These are phyloP conservation scores for Pseudopyrenochaeta lycopersici DNA, from an alignment of 2,329 filamentous ascomycete genomes.

Conservation along the genomic window DNA sequence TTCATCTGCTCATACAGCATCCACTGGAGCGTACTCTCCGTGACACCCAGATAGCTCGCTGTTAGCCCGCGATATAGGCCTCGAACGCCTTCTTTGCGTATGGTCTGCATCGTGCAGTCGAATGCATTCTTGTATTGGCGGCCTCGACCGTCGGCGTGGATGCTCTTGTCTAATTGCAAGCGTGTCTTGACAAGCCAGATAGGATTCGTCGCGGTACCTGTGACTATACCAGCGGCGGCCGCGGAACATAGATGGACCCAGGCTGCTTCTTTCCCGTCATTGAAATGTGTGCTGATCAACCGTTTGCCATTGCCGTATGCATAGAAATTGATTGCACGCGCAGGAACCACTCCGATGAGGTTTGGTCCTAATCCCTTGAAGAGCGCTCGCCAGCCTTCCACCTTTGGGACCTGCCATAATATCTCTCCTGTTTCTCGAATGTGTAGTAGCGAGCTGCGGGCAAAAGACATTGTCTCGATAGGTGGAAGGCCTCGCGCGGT, in stretches of 20 bases:
- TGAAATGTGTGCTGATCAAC: slow-evolving; percentile 77
- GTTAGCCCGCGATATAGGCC: slow-evolving; percentile 91
- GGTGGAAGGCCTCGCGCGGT: slow-evolving; percentile 65
- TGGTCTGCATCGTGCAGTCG: slow-evolving; percentile 85
- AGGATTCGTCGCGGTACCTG: slow-evolving; percentile 90
- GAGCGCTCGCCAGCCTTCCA: slow-evolving; percentile 84
- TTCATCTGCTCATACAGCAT: slow-evolving; percentile 95
- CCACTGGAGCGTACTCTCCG: slow-evolving; percentile 92
- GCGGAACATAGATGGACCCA: slow-evolving; percentile 83
- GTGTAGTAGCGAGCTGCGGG: slow-evolving; percentile 75
- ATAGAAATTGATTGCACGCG: slow-evolving; percentile 91
- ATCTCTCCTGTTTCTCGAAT: slow-evolving; percentile 88
- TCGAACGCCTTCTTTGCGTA: slow-evolving; percentile 79
- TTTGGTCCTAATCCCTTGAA: slow-evolving; percentile 96
- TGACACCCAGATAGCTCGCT: slow-evolving; percentile 89
- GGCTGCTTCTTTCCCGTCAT: slow-evolving; percentile 72
- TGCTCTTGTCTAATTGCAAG: slow-evolving; percentile 88
- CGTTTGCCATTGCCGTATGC: slow-evolving; percentile 92
- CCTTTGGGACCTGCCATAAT: slow-evolving; percentile 77
- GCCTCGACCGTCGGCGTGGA: slow-evolving; percentile 66
- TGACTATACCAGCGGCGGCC: slow-evolving; percentile 80
- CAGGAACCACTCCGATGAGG: slow-evolving; percentile 87
- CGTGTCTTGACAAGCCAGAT: slow-evolving; percentile 97
- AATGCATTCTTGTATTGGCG: slow-evolving; percentile 86
- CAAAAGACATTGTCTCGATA: slow-evolving; percentile 68